Base-by-base conservation (phyloP, 208 protist genomes). In the Phytomonas sp. region DNA sequence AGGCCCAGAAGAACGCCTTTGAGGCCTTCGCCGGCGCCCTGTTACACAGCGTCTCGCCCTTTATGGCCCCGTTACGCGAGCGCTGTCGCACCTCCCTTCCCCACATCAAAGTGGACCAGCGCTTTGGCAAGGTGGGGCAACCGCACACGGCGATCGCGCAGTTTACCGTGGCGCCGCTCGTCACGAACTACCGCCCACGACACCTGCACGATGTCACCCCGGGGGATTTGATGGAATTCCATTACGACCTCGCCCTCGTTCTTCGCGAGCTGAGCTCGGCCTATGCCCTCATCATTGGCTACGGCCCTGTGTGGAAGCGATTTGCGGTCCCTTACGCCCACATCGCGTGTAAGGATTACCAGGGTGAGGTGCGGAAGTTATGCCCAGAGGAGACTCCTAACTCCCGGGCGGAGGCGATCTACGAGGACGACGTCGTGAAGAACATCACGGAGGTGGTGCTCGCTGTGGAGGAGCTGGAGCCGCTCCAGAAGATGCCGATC, bases 201-300 rank as follows among this genome's bases (percentile, higher is more conserved):
- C 90, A 95, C 75, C 93, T 95, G 74, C 90, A 95, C 69, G 90
- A 95, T 67, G 73, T 95, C 36, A 86, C 83, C 6, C 90, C 90
- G 8, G 90, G 90, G 8, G 90, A 95, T 64, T 69, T 92, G 72
- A 88, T 93, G 83, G 87, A 95, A 77, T 95, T 89, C 73, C 85
- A 93, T 69, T 92, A 93, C 76, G 90, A 95, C 69, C 85, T 95
- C 70, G 79, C 82, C 0, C 86, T 86, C 19, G 87, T 93, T 29
- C 69, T 95, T 61, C 79, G 81, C 60, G 72, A 80, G 52, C 60
- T 95, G 1, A 73, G 70, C 32, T 84, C 80, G 4, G 79, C 82
- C 29, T 79, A 85, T 62, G 73, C 73, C 12, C 77, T 95, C 42
- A 69, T 82, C 62, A 80, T 95, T 71, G 86, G 87, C 60, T 95